A percentile compares a stretch with the other conserved stretches of the same genome.
Conservation (phyloP, 1,139 yeast genomes). For the Candida sp. region DNA sequence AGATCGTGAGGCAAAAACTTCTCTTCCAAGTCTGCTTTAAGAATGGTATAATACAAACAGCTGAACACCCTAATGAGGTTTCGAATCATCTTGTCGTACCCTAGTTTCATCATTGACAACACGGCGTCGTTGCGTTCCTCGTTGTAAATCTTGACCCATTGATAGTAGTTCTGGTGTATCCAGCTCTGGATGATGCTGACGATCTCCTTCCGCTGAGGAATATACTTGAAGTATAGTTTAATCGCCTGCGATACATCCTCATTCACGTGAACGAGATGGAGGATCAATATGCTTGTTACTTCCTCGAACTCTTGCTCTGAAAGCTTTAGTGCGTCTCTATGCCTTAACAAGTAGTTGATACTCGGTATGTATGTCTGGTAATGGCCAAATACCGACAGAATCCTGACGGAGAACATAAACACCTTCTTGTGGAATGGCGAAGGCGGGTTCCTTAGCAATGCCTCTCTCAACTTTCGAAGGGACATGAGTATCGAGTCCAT, state of each 20-base stretch:
- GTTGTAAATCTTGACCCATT: conserved; percentile 45
- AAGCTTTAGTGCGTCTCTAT: conserved; percentile 13
- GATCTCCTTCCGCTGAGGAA: conserved; percentile 25
- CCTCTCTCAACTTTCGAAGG: conserved; percentile 56
- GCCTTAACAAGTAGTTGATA: conserved; percentile 40
- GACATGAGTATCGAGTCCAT: conserved; percentile 33
- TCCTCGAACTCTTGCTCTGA: conserved; percentile 38
- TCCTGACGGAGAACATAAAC: conserved; percentile 51
- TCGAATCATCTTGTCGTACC: conserved; percentile 31
- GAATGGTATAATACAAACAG: conserved; percentile 40
- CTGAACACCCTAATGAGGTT: conserved; percentile 33
- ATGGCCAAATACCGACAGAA: conserved; percentile 51
- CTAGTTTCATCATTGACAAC: conserved; percentile 45
- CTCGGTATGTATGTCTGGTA: conserved; percentile 64
- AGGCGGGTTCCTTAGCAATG: conserved; percentile 41
- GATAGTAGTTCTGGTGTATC: conserved; percentile 39
- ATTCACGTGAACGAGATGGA: conserved; percentile 55
- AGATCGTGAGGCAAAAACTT: conserved; percentile 32
- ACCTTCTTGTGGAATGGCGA: conserved; percentile 50
- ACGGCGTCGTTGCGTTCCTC: conserved; percentile 31
- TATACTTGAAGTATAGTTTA: conserved; percentile 30
- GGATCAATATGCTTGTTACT: conserved; percentile 38
- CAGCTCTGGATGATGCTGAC: conserved; percentile 34
- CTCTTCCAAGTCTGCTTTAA: conserved; percentile 22
- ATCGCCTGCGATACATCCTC: conserved; percentile 40